A percentile compares a stretch with the other conserved stretches of the same genome.
Evolutionary conservation across 2,329 filamentous ascomycete genomes (phyloP).

Genomic region (Fusarium scirpi): DNA sequence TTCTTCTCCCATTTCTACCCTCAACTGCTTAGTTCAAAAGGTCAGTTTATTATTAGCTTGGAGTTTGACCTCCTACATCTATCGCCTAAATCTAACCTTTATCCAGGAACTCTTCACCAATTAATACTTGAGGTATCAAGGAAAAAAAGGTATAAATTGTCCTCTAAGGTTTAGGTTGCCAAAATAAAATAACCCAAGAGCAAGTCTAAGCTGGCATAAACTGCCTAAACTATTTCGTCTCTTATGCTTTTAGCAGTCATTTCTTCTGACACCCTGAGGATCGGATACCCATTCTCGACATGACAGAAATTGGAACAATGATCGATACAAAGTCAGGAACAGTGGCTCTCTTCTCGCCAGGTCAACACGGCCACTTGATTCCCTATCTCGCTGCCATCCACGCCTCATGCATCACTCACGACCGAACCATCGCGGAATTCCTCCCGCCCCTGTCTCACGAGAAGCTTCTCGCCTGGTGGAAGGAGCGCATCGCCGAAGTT

Average conservation of each 20-base stretch:
- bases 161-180: no score
- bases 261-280: neutral
- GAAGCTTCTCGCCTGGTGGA: slow-evolving; percentile 70
- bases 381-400: slow-evolving; percentile 70
- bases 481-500: slow-evolving; percentile 62
- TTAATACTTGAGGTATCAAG: neutral
- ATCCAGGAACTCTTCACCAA: slow-evolving; percentile 10
- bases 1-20: neutral
- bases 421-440: slow-evolving; percentile 68
- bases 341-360: slow-evolving; percentile 58
- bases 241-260: no score
- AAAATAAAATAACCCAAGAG: no score
- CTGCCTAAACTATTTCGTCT: no score
- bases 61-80: slow-evolving; percentile 16
- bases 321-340: slow-evolving; percentile 49
- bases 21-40: slow-evolving; percentile 13
- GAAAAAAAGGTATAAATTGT: no score
- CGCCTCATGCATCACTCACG: slow-evolving; percentile 68
- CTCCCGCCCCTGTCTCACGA: slow-evolving; percentile 68
- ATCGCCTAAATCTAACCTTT: slow-evolving; percentile 23
- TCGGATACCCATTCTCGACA: slow-evolving; percentile 27
- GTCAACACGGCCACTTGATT: slow-evolving; percentile 63
- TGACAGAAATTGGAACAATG: slow-evolving; percentile 52
- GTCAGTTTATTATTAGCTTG: slow-evolving; percentile 40
- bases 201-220: no score